Conservation (phyloP, 2,329 filamentous ascomycete species). For the Fusarium veterinarium region DNA sequence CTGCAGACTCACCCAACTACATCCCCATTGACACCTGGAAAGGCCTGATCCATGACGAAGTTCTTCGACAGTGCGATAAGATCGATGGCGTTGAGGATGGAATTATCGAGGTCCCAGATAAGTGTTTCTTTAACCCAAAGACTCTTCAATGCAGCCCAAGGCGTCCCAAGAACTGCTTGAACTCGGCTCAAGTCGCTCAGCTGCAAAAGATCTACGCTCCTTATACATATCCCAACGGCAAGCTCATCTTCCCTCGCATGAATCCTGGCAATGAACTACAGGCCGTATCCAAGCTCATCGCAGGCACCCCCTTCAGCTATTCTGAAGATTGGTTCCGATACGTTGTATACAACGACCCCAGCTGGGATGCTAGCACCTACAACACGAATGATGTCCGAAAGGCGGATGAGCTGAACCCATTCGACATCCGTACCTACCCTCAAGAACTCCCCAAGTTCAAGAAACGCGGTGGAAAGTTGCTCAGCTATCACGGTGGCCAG, state of each 20-base stretch:
- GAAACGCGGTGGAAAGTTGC: constrained; percentile 18
- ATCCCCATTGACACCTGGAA: constrained; percentile 9
- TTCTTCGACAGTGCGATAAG: constrained; percentile 62
- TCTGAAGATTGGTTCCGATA: constrained; percentile 29
- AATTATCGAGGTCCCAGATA: constrained; percentile 60
- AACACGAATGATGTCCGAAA: not conserved
- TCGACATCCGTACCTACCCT: constrained; percentile 17
- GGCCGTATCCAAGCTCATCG: constrained; percentile 12
- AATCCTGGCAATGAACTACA: constrained; percentile 24
- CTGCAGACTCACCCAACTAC: not conserved
- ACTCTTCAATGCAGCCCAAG: constrained; percentile 50
- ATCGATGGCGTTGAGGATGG: constrained; percentile 62
- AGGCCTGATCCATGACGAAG: constrained; percentile 53
- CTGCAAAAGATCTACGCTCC: constrained; percentile 18
- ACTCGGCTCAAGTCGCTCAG: not conserved
- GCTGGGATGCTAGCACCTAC: constrained; percentile 22
- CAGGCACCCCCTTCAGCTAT: constrained; percentile 19
- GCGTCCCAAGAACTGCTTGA: constrained; percentile 1
- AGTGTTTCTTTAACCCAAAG: constrained; percentile 58
- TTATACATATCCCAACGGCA: constrained; percentile 11
- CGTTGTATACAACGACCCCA: constrained; percentile 3
- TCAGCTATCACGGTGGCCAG: constrained; percentile 24
- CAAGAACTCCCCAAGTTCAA: constrained; percentile 8
- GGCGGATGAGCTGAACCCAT: constrained; percentile 17
- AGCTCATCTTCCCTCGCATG: constrained; percentile 27